phyloP scores from a whole-genome alignment of 345 rosid species.

The Gynandropsis gynandra region DNA sequence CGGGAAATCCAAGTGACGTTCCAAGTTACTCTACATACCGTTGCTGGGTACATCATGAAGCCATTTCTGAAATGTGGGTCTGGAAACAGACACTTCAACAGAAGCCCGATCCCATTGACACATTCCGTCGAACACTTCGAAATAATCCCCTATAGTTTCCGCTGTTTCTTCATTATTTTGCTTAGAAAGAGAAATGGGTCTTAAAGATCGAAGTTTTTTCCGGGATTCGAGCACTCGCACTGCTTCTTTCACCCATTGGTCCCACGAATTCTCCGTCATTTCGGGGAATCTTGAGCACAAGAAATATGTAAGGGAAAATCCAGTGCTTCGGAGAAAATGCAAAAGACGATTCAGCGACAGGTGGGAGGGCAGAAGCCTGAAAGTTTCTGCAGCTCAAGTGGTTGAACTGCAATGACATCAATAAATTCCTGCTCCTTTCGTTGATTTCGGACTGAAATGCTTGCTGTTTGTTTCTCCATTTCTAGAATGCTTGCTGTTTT shows the following conservation, averaged over 20 bases:
- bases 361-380: background rate
- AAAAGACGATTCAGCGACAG: background rate
- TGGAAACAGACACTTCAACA: constrained; percentile 56
- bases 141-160: constrained; percentile 25
- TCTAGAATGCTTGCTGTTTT: too few relatives aligned
- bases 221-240: constrained; percentile 54
- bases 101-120: constrained; percentile 73
- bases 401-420: background rate
- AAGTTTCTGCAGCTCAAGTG: constrained; percentile 6
- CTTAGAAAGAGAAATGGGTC: constrained; percentile 55
- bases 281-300: background rate
- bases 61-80: constrained; percentile 64
- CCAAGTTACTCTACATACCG: constrained; percentile 28
- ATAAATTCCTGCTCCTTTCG: background rate
- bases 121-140: constrained; percentile 67
- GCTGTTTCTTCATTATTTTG: constrained; percentile 7
- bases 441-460: too few relatives aligned
- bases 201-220: constrained; percentile 64
- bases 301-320: background rate
- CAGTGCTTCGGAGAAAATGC: background rate
- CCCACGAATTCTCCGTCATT: constrained; percentile 50
- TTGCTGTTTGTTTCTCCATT: too few relatives aligned
- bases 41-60: constrained; percentile 74
- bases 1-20: too few relatives aligned
- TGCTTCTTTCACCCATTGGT: constrained; percentile 62